A percentile compares a stretch with the other conserved stretches of the same genome.
These are phyloP conservation scores for Phaeosphaeria sp. DNA, from an alignment of 2,329 filamentous ascomycete genomes.

Conservation along the genomic window DNA sequence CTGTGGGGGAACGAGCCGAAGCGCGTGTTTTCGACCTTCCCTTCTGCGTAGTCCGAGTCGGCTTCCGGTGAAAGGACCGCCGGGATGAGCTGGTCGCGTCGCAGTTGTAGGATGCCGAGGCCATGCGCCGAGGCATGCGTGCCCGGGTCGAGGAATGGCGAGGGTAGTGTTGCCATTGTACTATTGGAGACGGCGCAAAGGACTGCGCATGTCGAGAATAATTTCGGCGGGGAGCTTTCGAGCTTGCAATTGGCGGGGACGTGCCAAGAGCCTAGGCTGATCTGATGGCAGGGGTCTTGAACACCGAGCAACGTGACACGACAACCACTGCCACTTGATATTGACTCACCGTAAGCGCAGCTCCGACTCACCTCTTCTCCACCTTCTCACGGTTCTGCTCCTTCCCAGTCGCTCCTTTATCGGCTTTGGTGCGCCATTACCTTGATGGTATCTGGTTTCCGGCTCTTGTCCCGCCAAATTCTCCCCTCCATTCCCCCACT, in stretches of 20 bases:
- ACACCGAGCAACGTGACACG: constrained; percentile 32
- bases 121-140: constrained; percentile 66
- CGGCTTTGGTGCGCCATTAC: constrained; percentile 11
- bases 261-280: too few relatives aligned
- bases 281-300: constrained; percentile 19
- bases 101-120: constrained; percentile 85
- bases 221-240: constrained; percentile 34
- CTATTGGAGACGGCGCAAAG: neutral
- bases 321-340: constrained; percentile 14
- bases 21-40: constrained; percentile 77
- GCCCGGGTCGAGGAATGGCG: constrained; percentile 81
- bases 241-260: constrained; percentile 30
- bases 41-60: constrained; percentile 52
- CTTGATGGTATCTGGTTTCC: constrained; percentile 43
- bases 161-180: constrained; percentile 51
- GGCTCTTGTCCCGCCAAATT: constrained; percentile 34
- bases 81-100: constrained; percentile 83
- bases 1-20: constrained; percentile 76
- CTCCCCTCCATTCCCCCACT: constrained; percentile 31
- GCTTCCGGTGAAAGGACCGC: constrained; percentile 60
- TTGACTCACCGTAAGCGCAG: constrained; percentile 32
- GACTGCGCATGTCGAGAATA: constrained; percentile 9
- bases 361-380: constrained; percentile 18
- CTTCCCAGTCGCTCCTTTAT: constrained; percentile 23
- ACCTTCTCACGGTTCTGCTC: constrained; percentile 6